phyloP scores from a whole-genome alignment of 1,284 basidiomycete species.

The Pseudomicrostroma phylloplanum region DNA sequence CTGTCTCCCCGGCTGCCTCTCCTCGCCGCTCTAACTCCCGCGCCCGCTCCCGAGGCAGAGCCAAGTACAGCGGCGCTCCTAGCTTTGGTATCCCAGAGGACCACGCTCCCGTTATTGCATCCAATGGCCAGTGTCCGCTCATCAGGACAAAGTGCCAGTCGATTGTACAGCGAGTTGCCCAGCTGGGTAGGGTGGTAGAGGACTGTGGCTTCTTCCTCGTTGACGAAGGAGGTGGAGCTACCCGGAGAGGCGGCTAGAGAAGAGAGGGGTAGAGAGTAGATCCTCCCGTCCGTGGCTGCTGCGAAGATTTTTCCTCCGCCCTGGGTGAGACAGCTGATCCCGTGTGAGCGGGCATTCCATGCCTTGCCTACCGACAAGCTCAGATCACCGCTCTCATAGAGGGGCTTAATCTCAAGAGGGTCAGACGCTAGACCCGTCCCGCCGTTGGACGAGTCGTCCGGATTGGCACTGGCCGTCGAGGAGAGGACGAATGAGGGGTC shows the following conservation, averaged over 20 bases:
- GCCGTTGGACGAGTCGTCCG: neutral
- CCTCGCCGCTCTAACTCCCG: neutral
- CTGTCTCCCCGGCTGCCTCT: neutral
- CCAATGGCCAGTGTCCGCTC: constrained; percentile 43
- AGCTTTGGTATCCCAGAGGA: constrained; percentile 36
- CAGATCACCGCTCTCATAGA: neutral
- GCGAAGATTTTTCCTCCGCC: constrained; percentile 12
- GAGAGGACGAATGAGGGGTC: neutral
- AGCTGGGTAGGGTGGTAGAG: constrained; percentile 36
- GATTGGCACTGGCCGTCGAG: neutral
- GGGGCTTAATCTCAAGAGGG: neutral
- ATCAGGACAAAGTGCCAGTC: constrained; percentile 35
- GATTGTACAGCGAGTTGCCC: constrained; percentile 44
- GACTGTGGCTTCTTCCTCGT: constrained; percentile 3
- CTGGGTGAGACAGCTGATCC: constrained; percentile 35
- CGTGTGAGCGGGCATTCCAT: constrained; percentile 28
- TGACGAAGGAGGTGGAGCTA: constrained; percentile 18
- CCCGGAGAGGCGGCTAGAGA: constrained; percentile 13
- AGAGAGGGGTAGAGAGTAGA: constrained; percentile 22
- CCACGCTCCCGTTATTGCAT: constrained; percentile 40
- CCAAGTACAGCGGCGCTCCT: neutral
- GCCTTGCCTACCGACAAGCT: neutral
- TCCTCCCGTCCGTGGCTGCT: constrained; percentile 43
- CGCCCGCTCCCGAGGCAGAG: neutral
- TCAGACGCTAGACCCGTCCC: neutral